A percentile compares a stretch with the other conserved stretches of the same genome.
Conservation (phyloP, 1,284 basidiomycete species). For the Anthracocystis walkeri region DNA sequence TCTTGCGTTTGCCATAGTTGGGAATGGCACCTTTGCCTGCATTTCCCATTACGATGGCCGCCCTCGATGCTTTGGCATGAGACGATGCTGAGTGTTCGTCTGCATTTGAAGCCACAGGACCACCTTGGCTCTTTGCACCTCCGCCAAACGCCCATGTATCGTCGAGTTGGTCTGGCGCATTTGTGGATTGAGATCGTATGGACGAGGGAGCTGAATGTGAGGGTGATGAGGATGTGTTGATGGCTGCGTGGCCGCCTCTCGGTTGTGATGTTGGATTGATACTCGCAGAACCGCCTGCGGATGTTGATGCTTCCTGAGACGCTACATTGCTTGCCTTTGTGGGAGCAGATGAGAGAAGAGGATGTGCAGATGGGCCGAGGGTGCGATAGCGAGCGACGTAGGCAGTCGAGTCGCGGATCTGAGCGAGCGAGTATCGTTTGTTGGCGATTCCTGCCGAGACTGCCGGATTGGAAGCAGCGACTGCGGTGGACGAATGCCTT, state of each 20-base stretch:
- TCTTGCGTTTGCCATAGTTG: slow-evolving; percentile 59
- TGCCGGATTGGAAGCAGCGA: slow-evolving; percentile 15
- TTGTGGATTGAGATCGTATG: slow-evolving; percentile 26
- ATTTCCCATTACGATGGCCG: slow-evolving; percentile 54
- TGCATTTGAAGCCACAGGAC: slow-evolving; percentile 20
- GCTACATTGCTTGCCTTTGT: slow-evolving; percentile 12
- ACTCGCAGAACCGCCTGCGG: slow-evolving; percentile 14
- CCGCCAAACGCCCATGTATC: slow-evolving; percentile 55
- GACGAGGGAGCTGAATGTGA: slow-evolving; percentile 19
- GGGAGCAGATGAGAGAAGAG: slow-evolving; percentile 32
- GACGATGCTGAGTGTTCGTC: slow-evolving; percentile 8
- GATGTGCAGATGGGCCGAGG: slow-evolving; percentile 35
- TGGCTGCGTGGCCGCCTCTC: slow-evolving; percentile 14
- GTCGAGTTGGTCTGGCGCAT: slow-evolving; percentile 39
- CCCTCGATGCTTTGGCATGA: slow-evolving; percentile 11
- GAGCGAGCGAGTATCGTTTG: slow-evolving; percentile 32
- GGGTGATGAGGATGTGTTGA: slow-evolving; percentile 26
- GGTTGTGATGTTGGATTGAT: slow-evolving; percentile 14
- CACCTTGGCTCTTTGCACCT: slow-evolving; percentile 51
- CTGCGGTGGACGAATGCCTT: slow-evolving; percentile 40
- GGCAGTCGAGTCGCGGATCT: slow-evolving; percentile 45
- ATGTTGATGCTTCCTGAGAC: neutral
- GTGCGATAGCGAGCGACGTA: slow-evolving; percentile 49
- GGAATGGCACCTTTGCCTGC: slow-evolving; percentile 63
- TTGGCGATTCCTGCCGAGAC: slow-evolving; percentile 11